Evolutionary conservation across 2,329 filamentous ascomycete genomes (phyloP).

Genomic region (Talaromyces piceae): DNA sequence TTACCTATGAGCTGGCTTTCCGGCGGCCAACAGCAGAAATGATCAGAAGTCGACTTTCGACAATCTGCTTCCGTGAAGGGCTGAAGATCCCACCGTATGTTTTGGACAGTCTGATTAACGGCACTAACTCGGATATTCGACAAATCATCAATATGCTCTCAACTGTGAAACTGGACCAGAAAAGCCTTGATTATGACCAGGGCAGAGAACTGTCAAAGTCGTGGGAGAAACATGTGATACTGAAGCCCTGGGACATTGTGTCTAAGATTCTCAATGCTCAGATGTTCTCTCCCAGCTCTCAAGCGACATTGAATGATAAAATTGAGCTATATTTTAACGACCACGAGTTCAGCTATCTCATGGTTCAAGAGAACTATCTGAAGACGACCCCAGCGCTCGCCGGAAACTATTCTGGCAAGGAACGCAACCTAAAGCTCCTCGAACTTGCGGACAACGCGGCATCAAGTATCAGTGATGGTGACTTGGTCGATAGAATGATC

Average conservation of each 20-base stretch:
- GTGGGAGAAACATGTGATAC: conserved; percentile 94
- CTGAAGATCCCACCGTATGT: conserved; percentile 76
- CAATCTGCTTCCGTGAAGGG: conserved; percentile 86
- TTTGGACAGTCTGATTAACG: conserved; percentile 89
- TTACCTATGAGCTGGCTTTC: conserved; percentile 79
- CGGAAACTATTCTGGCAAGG: conserved; percentile 55
- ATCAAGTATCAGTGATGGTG: conserved; percentile 93
- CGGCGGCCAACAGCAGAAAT: conserved; percentile 82
- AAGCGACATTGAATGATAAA: conserved; percentile 88
- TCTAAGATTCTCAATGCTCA: conserved; percentile 83
- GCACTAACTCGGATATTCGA: conserved; percentile 89
- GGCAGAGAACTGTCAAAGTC: conserved; percentile 92
- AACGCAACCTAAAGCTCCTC: conserved; percentile 71
- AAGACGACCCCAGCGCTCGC: conserved; percentile 67
- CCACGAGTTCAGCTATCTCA: conserved; percentile 92
- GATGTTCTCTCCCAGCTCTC: conserved; percentile 76
- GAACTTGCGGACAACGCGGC: conserved; percentile 83
- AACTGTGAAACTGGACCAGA: conserved; percentile 81
- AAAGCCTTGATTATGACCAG: conserved; percentile 71
- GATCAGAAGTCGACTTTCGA: conserved; percentile 86
- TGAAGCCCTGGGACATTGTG: conserved; percentile 98
- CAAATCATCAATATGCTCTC: conserved; percentile 99
- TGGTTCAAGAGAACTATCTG: conserved; percentile 98
- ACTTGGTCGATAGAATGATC: conserved; percentile 95
- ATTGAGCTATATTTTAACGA: conserved; percentile 99